Conservation (phyloP, 2,329 filamentous ascomycete genomes). For the Colletotrichum limetticola region DNA sequence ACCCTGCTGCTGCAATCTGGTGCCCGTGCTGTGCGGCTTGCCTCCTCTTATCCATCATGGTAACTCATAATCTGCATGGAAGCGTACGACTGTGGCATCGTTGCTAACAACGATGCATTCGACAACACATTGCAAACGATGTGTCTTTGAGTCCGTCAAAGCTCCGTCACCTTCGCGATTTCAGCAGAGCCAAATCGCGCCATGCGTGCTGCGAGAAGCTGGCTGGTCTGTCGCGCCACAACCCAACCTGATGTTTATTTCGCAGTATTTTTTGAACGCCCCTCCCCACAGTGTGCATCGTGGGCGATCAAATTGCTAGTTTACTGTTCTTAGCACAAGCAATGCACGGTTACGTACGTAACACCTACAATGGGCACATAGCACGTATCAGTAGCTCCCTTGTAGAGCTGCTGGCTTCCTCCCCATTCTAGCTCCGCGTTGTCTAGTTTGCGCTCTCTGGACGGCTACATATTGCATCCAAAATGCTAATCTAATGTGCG, state of each 20-base stretch:
- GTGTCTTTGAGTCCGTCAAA: conserved; percentile 19
- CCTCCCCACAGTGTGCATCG: not conserved
- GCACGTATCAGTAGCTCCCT: not conserved
- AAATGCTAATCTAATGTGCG: not conserved
- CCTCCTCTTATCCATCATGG: conserved; percentile 9
- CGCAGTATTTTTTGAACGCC: not conserved
- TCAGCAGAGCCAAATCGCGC: not conserved
- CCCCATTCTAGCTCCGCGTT: not conserved
- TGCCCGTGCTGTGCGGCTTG: not conserved
- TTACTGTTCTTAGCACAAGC: conserved; percentile 1
- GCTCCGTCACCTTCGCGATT: not conserved
- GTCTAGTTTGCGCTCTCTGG: not conserved
- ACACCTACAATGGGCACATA: not conserved
- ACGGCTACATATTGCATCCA: not conserved
- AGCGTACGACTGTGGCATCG: not conserved
- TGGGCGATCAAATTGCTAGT: conserved; percentile 6
- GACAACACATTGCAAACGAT: conserved; percentile 1
- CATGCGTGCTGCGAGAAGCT: conserved; percentile 8
- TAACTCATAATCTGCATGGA: conserved; percentile 20
- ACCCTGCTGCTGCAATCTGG: conserved; percentile 4
- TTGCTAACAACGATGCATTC: not conserved
- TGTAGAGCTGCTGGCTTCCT: not conserved
- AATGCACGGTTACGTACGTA: conserved; percentile 16
- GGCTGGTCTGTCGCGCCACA: not conserved
- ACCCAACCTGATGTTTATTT: not conserved